phyloP scores from a whole-genome alignment of 768 basidiomycete species.

The Mycena haematopus region DNA sequence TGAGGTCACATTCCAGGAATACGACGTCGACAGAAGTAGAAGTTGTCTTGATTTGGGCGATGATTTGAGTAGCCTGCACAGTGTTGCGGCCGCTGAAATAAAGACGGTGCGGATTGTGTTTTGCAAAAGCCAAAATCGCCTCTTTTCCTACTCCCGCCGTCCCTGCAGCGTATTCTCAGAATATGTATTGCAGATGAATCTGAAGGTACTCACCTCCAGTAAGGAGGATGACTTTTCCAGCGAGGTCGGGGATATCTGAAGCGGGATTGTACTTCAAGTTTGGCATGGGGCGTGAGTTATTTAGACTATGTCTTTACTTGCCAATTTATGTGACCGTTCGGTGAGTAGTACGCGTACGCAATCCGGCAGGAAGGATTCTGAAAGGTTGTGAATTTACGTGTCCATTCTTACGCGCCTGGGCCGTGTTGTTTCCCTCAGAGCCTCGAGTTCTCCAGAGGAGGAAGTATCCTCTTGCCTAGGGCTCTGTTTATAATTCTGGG shows the following conservation, averaged over 20 bases:
- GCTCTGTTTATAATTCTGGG: too few relatives aligned
- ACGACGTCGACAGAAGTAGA: neutral
- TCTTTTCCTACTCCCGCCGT: conserved; percentile 26
- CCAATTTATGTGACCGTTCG: neutral
- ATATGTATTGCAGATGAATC: too few relatives aligned
- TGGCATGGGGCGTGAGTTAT: neutral
- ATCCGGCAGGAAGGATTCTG: neutral
- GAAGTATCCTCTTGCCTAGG: too few relatives aligned
- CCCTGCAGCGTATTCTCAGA: neutral
- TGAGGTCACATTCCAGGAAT: conserved; percentile 27
- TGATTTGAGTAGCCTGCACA: conserved; percentile 2
- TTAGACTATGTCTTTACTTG: neutral
- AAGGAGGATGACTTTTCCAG: conserved; percentile 22
- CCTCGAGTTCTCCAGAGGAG: too few relatives aligned
- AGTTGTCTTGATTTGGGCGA: neutral
- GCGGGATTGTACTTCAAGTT: conserved; percentile 22
- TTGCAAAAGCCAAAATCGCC: conserved; percentile 17
- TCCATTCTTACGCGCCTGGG: too few relatives aligned
- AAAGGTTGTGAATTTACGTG: too few relatives aligned
- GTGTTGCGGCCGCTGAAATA: conserved; percentile 29
- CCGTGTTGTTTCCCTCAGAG: too few relatives aligned
- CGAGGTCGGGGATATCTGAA: conserved; percentile 22
- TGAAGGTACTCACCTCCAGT: conserved; percentile 15
- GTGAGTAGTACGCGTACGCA: neutral
- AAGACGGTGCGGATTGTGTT: conserved; percentile 21